These are phyloP conservation scores for Mycena albidolilacea DNA, from an alignment of 768 basidiomycete genomes.

Conservation along the genomic window DNA sequence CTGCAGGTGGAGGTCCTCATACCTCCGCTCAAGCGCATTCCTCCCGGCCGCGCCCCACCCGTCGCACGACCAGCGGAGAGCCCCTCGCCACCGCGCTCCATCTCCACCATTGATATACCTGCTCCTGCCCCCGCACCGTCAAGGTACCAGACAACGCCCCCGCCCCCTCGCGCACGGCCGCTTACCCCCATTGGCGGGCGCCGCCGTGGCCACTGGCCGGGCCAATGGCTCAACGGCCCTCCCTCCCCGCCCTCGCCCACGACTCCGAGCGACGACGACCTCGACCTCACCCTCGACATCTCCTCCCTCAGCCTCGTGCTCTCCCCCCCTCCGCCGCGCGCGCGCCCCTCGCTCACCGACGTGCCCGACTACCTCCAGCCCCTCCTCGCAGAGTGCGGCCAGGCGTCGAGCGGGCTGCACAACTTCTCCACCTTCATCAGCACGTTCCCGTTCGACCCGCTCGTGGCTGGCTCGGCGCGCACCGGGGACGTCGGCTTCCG, in stretches of 20 bases:
- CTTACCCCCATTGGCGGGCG: constrained; percentile 75
- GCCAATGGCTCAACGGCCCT: constrained; percentile 53
- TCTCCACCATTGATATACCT: constrained; percentile 45
- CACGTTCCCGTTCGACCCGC: constrained; percentile 81
- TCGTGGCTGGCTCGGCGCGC: constrained; percentile 55
- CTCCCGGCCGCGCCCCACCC: constrained; percentile 32
- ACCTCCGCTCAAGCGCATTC: constrained; percentile 50
- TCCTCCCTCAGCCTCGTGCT: constrained; percentile 58
- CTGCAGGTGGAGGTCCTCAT: constrained; percentile 58
- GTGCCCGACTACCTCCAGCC: constrained; percentile 71
- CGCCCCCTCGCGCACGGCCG: constrained; percentile 65
- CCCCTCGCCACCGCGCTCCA: constrained; percentile 34
- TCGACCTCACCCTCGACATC: constrained; percentile 69
- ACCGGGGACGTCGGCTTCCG: constrained; percentile 58
- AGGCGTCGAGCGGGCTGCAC: constrained; percentile 71
- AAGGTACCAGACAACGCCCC: constrained; percentile 75
- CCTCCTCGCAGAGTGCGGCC: constrained; percentile 80
- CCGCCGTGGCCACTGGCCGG: constrained; percentile 51
- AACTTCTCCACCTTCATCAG: constrained; percentile 90
- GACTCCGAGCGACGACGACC: constrained; percentile 66
- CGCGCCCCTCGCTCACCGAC: constrained; percentile 40
- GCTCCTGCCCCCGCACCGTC: constrained; percentile 54
- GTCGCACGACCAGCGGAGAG: constrained; percentile 35
- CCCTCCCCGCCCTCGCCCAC: constrained; percentile 71
- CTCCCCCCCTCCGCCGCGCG: constrained; percentile 32